These are phyloP conservation scores for Vitellaria paradoxa DNA, from an alignment of 179 eudicot species.

Conservation along the genomic window DNA sequence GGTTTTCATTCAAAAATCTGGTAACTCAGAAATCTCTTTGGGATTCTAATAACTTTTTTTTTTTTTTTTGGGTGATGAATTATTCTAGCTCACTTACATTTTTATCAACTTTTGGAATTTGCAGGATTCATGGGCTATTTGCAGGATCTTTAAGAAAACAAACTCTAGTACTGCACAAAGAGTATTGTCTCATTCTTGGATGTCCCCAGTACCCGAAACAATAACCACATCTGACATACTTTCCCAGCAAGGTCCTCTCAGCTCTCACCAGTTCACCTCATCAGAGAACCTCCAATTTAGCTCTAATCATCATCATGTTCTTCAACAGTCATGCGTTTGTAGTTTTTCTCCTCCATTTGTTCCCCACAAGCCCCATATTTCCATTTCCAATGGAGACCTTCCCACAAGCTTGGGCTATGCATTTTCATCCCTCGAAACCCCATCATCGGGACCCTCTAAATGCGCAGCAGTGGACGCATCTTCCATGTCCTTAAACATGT, in stretches of 20 bases:
- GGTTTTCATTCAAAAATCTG: no score
- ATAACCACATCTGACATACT: conserved; percentile 17
- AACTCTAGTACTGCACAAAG: conserved; percentile 45
- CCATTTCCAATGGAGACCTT: conserved; percentile 23
- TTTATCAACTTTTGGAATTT: not conserved
- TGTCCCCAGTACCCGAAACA: conserved; percentile 35
- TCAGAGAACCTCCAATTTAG: conserved; percentile 19
- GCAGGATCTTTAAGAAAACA: conserved; percentile 72
- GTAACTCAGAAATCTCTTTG: no score
- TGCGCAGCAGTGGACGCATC: conserved; percentile 28
- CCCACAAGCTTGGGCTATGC: conserved; percentile 25
- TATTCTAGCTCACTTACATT: no score
- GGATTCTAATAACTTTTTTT: no score
- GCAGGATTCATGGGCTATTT: conserved; percentile 83
- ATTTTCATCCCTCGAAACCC: conserved; percentile 21
- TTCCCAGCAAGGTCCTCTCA: conserved; percentile 5
- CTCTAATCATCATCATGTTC: not conserved
- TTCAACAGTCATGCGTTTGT: conserved; percentile 6
- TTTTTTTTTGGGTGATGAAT: no score
- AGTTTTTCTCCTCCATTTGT: no score
- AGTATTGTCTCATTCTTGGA: conserved; percentile 56
- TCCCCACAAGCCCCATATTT: not conserved
- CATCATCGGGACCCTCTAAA: conserved; percentile 5
- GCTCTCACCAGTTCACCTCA: conserved; percentile 8
- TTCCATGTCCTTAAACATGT: conserved; percentile 1